Base-by-base conservation (phyloP, 805 yeast genomes). In the Priceomyces haplophilus region DNA sequence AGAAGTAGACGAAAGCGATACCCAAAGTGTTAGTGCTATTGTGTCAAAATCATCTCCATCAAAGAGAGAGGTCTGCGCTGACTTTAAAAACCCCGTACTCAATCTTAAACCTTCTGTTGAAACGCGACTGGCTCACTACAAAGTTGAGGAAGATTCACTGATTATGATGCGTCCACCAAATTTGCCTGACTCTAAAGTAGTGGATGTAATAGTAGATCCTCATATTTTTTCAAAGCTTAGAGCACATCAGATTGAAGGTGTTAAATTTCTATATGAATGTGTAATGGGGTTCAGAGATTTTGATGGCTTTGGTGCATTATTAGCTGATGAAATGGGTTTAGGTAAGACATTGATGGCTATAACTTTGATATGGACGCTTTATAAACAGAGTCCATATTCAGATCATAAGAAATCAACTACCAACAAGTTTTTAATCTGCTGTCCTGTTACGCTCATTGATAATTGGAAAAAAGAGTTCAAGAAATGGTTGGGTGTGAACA, bases 281-380 rank as follows among this genome's bases (percentile, higher is more conserved):
- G 76, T 90, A 1, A 78, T 85, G 83, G 95, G 95, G 0, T 64
- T 76, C 40, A 65, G 76, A 19, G 74, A 72, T 3, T 63, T 63
- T 16, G 66, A 68, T 2, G 77, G 78, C 0, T 52, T 64, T 34
- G 98, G 99, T 0, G 90, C 91, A 2, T 64, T 93, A 4, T 62
- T 93, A 34, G 99, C 99, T 0, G 99, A 93, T 62, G 98, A 91
- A 53, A 93, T 93, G 99, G 99, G 99, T 0, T 68, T 93, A 13
- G 67, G 67, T 0, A 70, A 70, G 43, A 90, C 98, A 0, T 63
- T 93, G 33, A 90, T 83, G 78, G 80, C 97, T 0, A 91, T 93
- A 4, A 58, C 95, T 0, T 59, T 88, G 32, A 73, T 91, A 3
- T 88, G 96, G 95, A 88, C 96, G 0, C 61, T 93, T 15, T 59